Percentiles rank a stretch among this genome's conserved stretches.
Evolutionary conservation across 2,329 filamentous ascomycete species (phyloP).

Genomic region (Cylindrodendrum hubeiense): DNA sequence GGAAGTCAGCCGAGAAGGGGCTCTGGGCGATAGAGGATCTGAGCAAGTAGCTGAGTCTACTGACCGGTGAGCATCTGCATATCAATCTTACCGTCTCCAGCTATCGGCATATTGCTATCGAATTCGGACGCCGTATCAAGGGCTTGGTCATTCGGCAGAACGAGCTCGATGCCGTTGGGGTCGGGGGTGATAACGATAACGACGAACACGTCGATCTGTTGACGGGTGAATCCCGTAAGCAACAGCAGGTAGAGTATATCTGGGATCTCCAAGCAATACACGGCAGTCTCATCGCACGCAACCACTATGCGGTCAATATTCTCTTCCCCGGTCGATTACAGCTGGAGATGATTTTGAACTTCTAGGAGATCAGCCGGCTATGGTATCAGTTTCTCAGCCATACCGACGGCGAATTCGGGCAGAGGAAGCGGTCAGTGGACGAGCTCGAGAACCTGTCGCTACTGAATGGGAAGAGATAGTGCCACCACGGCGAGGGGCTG

Average conservation of each 20-base stretch:
- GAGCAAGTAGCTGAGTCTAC: constrained; percentile 4
- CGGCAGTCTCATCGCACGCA: constrained; percentile 9
- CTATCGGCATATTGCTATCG: constrained; percentile 15
- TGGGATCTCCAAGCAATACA: constrained; percentile 26
- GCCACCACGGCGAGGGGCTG: no score
- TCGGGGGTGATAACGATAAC: constrained; percentile 7
- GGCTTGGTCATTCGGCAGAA: constrained; percentile 11
- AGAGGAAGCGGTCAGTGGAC: no score
- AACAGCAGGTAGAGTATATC: constrained; percentile 18
- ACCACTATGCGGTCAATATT: constrained; percentile 10
- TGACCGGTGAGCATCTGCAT: not conserved
- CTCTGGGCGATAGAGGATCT: not conserved
- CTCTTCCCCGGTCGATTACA: not conserved
- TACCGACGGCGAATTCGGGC: not conserved
- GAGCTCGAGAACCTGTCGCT: no score
- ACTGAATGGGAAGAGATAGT: no score
- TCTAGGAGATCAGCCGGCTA: not conserved
- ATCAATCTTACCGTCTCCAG: constrained; percentile 10
- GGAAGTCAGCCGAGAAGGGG: constrained; percentile 1
- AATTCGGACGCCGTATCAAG: not conserved
- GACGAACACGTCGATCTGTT: constrained; percentile 4
- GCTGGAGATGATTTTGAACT: not conserved
- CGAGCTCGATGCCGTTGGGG: not conserved
- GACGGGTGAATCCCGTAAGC: constrained; percentile 13
- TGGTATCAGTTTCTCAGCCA: not conserved